A percentile compares a stretch with the other conserved stretches of the same genome.
Conservation (phyloP, 495 filamentous ascomycete genomes). For the Neurospora terricola region DNA sequence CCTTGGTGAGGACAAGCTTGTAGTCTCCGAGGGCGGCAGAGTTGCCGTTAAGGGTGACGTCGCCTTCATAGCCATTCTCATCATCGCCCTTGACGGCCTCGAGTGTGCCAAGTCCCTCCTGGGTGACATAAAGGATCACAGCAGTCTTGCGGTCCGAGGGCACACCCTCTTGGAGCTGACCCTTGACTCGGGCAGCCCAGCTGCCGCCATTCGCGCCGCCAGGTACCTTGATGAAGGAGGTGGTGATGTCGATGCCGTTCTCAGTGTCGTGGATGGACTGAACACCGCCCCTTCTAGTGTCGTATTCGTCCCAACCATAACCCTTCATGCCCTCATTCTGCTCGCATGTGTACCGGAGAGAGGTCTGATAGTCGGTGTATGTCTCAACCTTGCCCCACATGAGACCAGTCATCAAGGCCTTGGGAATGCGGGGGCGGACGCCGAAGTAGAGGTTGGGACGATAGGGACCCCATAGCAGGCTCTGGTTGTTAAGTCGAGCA, state of each 20-base stretch:
- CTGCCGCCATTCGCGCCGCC: conserved; percentile 80
- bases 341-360: conserved; percentile 89
- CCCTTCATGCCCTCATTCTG: conserved; percentile 90
- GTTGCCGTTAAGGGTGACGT: conserved; percentile 66
- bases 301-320: conserved; percentile 97
- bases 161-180: conserved; percentile 60
- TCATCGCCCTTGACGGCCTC: conserved; percentile 43
- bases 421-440: conserved; percentile 74
- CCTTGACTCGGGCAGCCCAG: conserved; percentile 86
- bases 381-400: conserved; percentile 87
- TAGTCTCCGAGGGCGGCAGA: conserved; percentile 75
- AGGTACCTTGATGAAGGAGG: conserved; percentile 86
- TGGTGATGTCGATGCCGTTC: conserved; percentile 82
- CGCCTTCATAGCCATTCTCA: conserved; percentile 48
- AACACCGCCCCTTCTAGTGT: conserved; percentile 72
- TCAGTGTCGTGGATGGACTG: conserved; percentile 84
- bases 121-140: conserved; percentile 66
- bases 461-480: conserved; percentile 93
- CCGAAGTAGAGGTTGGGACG: conserved; percentile 95
- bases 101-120: conserved; percentile 61
- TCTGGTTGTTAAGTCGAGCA: conserved; percentile 62
- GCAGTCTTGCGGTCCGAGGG: conserved; percentile 56
- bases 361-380: conserved; percentile 64
- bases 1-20: conserved; percentile 66
- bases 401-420: conserved; percentile 72